Evolutionary conservation across 1,284 basidiomycete species (phyloP).

Genomic region (Microbotryum silenes-acaulis): DNA sequence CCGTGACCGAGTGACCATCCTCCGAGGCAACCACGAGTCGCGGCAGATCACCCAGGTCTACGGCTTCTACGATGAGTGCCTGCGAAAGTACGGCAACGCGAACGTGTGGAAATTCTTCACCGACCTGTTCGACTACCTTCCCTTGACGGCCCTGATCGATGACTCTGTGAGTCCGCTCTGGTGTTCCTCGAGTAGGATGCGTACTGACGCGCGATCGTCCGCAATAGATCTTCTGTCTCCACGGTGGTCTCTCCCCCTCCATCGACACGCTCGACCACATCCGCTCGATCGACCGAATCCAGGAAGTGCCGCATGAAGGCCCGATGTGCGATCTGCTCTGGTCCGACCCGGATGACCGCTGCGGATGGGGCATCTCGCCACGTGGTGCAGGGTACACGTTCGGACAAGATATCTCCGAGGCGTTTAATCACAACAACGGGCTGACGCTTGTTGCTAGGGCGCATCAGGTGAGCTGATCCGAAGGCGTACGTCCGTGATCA

Average conservation of each 20-base stretch:
- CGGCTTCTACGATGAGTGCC: slow-evolving; percentile 98
- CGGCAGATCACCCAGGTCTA: slow-evolving; percentile 99
- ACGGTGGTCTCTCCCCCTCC: slow-evolving; percentile 95
- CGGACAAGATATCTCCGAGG: slow-evolving; percentile 96
- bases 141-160: slow-evolving; percentile 93
- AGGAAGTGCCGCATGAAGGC: slow-evolving; percentile 98
- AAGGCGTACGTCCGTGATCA: too few species aligned
- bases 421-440: slow-evolving; percentile 98
- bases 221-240: slow-evolving; percentile 93
- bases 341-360: slow-evolving; percentile 98
- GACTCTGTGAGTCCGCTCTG: slow-evolving; percentile 68
- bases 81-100: slow-evolving; percentile 98
- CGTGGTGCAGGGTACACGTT: slow-evolving; percentile 99
- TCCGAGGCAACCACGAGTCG: slow-evolving; percentile 97
- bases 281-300: slow-evolving; percentile 93
- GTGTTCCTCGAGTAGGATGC: slow-evolving; percentile 44
- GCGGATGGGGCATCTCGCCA: slow-evolving; percentile 98
- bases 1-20: slow-evolving; percentile 94
- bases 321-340: slow-evolving; percentile 99
- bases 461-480: slow-evolving; percentile 85
- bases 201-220: neutral
- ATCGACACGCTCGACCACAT: slow-evolving; percentile 99
- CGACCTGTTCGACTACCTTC: slow-evolving; percentile 96
- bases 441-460: slow-evolving; percentile 78
- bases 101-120: slow-evolving; percentile 99